A percentile compares a stretch with the other conserved stretches of the same genome.
phyloP scores from a whole-genome alignment of 2,329 filamentous ascomycete genomes.

The Pseudogymnoascus sp. region DNA sequence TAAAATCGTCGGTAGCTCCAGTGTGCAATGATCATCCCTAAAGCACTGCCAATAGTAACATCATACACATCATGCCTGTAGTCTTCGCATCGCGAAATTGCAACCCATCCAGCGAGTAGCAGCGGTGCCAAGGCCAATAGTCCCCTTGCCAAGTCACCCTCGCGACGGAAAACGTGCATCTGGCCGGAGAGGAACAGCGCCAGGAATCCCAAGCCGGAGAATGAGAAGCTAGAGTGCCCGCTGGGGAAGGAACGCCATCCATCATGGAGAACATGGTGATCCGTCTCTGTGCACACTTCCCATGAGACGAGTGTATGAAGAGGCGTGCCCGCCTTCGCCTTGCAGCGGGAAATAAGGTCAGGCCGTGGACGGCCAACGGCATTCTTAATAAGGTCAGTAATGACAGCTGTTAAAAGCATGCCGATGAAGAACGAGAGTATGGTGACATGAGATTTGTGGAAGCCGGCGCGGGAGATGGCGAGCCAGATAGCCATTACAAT shows the following conservation, averaged over 20 bases:
- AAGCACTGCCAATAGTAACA: slow-evolving; percentile 52
- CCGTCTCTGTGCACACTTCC: slow-evolving; percentile 64
- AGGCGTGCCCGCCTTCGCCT: slow-evolving; percentile 50
- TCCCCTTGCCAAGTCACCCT: slow-evolving; percentile 45
- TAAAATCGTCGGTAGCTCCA: slow-evolving; percentile 62
- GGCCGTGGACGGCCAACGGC: slow-evolving; percentile 65
- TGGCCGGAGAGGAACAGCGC: slow-evolving; percentile 64
- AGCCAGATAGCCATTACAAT: slow-evolving; percentile 60
- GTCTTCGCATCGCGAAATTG: slow-evolving; percentile 62
- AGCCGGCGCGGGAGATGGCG: slow-evolving; percentile 49
- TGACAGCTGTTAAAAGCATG: slow-evolving; percentile 67
- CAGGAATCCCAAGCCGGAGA: slow-evolving; percentile 70
- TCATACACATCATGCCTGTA: slow-evolving; percentile 68
- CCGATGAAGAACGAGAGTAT: slow-evolving; percentile 71
- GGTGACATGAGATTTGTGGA: slow-evolving; percentile 79
- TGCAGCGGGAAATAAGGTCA: slow-evolving; percentile 82
- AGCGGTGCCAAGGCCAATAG: slow-evolving; percentile 52
- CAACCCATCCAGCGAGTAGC: slow-evolving; percentile 58
- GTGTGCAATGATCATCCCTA: slow-evolving; percentile 54
- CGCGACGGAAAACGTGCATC: slow-evolving; percentile 45
- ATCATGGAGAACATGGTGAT: slow-evolving; percentile 66
- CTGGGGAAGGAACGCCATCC: slow-evolving; percentile 80
- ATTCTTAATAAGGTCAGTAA: slow-evolving; percentile 89
- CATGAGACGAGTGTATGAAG: slow-evolving; percentile 51
- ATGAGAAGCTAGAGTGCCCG: slow-evolving; percentile 73